Conservation (phyloP, 257 asterid species). For the Solanum peruvianum region DNA sequence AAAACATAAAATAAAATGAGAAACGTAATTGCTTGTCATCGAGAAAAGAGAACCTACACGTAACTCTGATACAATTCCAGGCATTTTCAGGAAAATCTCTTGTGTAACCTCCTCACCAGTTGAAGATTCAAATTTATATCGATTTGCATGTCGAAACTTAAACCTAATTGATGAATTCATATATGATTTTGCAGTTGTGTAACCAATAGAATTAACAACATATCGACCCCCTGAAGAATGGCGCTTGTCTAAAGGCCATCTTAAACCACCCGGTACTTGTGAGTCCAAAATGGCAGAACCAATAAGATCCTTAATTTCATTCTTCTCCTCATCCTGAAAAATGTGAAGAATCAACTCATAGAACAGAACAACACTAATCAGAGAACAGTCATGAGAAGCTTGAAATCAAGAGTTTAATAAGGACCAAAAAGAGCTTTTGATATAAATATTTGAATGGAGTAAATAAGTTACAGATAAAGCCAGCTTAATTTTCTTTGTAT, state of each 20-base stretch:
- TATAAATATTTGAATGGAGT: neutral
- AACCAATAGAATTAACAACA: slow-evolving; percentile 33
- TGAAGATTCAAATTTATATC: slow-evolving; percentile 36
- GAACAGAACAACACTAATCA: neutral
- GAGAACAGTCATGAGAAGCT: neutral
- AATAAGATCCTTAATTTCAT: slow-evolving; percentile 20
- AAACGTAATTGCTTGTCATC: neutral
- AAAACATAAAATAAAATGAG: neutral
- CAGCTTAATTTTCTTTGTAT: slow-evolving; percentile 17
- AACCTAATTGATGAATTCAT: slow-evolving; percentile 27
- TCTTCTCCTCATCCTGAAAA: slow-evolving; percentile 33
- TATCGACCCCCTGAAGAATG: slow-evolving; percentile 25
- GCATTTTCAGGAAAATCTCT: slow-evolving; percentile 29
- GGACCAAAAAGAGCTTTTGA: neutral
- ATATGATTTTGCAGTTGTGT: slow-evolving; percentile 20
- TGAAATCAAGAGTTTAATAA: neutral
- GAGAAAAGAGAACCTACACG: slow-evolving; percentile 14
- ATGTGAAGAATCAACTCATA: neutral
- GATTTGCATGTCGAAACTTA: slow-evolving; percentile 32
- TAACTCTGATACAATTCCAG: slow-evolving; percentile 17
- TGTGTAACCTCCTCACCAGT: slow-evolving; percentile 41
- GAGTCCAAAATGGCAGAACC: slow-evolving; percentile 28
- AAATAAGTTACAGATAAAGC: slow-evolving; percentile 22
- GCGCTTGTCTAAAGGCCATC: slow-evolving; percentile 32
- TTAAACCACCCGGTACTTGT: slow-evolving; percentile 33